These are phyloP conservation scores for Brachypodium distachyon DNA, from an alignment of 202 grass and related monocot species.

Conservation along the genomic window DNA sequence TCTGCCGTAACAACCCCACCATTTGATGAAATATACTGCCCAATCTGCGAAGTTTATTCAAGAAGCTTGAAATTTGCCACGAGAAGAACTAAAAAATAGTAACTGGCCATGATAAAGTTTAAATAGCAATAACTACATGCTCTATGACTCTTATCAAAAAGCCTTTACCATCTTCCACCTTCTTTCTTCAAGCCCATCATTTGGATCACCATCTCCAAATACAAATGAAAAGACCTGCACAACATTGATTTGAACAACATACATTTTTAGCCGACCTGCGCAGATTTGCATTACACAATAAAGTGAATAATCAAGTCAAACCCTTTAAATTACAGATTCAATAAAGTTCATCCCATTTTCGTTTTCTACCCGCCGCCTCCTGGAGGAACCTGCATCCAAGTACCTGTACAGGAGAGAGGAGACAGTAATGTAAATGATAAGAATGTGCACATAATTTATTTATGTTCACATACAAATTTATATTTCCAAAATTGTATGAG, in stretches of 20 bases:
- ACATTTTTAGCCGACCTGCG: constrained; percentile 24
- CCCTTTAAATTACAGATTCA: constrained; percentile 99
- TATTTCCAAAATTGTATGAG: not conserved
- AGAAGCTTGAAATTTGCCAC: constrained; percentile 16
- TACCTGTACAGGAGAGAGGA: constrained; percentile 45
- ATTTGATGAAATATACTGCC: constrained; percentile 93
- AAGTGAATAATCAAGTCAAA: constrained; percentile 75
- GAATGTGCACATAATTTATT: not conserved
- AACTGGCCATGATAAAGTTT: not conserved
- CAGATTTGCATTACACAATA: not conserved
- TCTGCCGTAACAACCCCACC: constrained; percentile 93
- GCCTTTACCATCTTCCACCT: constrained; percentile 85
- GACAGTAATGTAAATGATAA: not conserved
- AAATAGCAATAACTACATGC: not conserved
- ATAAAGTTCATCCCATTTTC: constrained; percentile 86
- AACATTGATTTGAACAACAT: constrained; percentile 28
- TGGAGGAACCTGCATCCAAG: constrained; percentile 78
- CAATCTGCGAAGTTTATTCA: constrained; percentile 65
- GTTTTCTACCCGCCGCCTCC: constrained; percentile 59
- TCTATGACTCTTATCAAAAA: constrained; percentile 16
- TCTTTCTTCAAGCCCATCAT: constrained; percentile 92
- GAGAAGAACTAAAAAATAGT: not conserved
- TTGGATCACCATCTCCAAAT: constrained; percentile 96
- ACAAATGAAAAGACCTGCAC: constrained; percentile 97
- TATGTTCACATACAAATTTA: not conserved